A percentile compares a stretch with the other conserved stretches of the same genome.
phyloP scores from a whole-genome alignment of 2,329 filamentous ascomycete genomes.

The Colletotrichum sp. region DNA sequence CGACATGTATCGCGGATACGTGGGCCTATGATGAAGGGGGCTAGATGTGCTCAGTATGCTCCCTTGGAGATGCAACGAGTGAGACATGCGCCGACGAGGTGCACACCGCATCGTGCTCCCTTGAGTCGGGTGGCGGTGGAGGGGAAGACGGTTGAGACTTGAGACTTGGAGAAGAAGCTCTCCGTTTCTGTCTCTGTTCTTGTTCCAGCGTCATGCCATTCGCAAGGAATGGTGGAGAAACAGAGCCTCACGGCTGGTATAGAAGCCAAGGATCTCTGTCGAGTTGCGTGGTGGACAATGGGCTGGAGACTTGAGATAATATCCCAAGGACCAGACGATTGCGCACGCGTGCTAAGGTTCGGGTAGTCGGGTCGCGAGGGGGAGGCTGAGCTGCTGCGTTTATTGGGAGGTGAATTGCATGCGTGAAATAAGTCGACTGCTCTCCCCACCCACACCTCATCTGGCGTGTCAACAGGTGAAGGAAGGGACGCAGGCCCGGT shows the following conservation, averaged over 20 bases:
- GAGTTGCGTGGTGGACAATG: background rate
- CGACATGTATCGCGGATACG: background rate
- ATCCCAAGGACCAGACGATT: background rate
- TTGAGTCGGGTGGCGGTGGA: background rate
- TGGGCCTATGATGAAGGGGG: conserved; percentile 3
- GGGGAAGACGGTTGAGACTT: background rate
- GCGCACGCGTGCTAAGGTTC: background rate
- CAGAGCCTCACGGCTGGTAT: background rate
- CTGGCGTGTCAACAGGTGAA: background rate
- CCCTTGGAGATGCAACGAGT: conserved; percentile 1
- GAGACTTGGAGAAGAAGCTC: background rate
- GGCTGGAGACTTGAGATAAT: background rate
- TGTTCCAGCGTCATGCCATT: background rate
- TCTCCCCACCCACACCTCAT: conserved; percentile 16
- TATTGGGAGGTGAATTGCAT: background rate
- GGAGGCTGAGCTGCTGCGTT: background rate
- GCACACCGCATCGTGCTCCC: conserved; percentile 12
- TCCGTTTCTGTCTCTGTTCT: background rate
- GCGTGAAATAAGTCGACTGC: background rate
- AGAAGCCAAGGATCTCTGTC: background rate
- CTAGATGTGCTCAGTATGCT: background rate
- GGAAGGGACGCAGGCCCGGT: background rate
- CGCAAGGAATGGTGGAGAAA: background rate
- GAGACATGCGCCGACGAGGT: conserved; percentile 6
- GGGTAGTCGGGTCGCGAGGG: background rate